Percentiles rank a stretch among this genome's conserved stretches.
These are phyloP conservation scores for Gossypium schwendimanii DNA, from an alignment of 441 rosid genomes.

Conservation along the genomic window DNA sequence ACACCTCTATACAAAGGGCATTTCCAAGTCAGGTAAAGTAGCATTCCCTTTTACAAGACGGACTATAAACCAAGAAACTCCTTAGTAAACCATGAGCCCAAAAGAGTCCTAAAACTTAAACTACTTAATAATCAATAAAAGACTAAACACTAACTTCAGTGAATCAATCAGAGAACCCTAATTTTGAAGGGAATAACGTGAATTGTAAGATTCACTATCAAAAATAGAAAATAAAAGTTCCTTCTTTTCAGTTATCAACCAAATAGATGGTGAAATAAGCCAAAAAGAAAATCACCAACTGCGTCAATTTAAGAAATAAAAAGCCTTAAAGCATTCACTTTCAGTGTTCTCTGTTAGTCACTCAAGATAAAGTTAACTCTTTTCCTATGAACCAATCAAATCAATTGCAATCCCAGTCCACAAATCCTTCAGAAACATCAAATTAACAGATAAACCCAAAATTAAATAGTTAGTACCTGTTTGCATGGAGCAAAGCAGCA, in stretches of 20 bases:
- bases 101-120: neutral
- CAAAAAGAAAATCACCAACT: neutral
- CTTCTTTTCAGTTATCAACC: neutral
- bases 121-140: neutral
- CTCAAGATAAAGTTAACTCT: neutral
- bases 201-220: neutral
- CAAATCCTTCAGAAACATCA: neutral
- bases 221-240: neutral
- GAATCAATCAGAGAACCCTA: neutral
- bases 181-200: neutral
- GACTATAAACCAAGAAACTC: neutral
- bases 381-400: neutral
- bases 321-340: neutral
- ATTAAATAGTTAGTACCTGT: conserved; percentile 39
- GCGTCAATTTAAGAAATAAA: neutral
- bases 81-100: neutral
- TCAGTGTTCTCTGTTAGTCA: neutral
- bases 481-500: conserved; percentile 91
- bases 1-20: neutral
- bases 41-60: neutral
- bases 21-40: neutral
- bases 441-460: neutral
- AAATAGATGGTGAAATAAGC: neutral
- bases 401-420: neutral
- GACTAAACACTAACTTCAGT: neutral